Base-by-base conservation (phyloP, 2,329 filamentous ascomycete species). In the Ophiocordyceps camponoti-floridani region DNA sequence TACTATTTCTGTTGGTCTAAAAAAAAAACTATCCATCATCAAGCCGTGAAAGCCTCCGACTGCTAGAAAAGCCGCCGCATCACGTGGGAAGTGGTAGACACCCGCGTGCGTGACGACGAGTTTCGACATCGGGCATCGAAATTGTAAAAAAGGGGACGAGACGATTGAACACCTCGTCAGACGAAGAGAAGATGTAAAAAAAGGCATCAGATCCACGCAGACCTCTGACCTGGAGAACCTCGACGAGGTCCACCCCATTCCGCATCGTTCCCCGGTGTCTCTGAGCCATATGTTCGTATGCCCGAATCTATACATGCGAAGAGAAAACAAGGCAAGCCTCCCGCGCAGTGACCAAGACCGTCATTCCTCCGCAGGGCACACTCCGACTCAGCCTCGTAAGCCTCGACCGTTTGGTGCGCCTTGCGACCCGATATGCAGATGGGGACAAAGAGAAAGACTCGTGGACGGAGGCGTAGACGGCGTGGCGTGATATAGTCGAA, bases 361-460 rank as follows among this genome's bases (percentile, higher is more conserved):
- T 14, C 31, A 44, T 46, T 44, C 46, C 11, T 47, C 52, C 46
- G 45, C 50, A 55, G 55, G 10, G 13, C 10, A 14, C 59, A 50
- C 56, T 56, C 54, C 47, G 49, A 46, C 44, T 35, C 53, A 52
- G 50, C 50, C 52, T 53, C 50, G 49, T 61, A 62, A 60, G 59
- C 58, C 43, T 60, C 60, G 58, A 64, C 56, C 52, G 57, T 54
- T n/a, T 16, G 26, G n/a, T 23, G 27, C 54, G 53, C 60, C 57
- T 58, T 58, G 60, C 58, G 53, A 56, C 61, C 62, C 59, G 56
- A 48, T 53, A 55, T 6, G 58, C 62, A 63, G 62, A 64, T 58
- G 56, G 57, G 56, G 61, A 58, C 60, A 58, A 60, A 52, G 53
- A 62, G 58, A 60, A 33, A 14, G 7, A 60, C 62, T 59, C 62